Evolutionary conservation across 2,329 filamentous ascomycete genomes (phyloP).

Genomic region (Ascochyta viciae-villosae): DNA sequence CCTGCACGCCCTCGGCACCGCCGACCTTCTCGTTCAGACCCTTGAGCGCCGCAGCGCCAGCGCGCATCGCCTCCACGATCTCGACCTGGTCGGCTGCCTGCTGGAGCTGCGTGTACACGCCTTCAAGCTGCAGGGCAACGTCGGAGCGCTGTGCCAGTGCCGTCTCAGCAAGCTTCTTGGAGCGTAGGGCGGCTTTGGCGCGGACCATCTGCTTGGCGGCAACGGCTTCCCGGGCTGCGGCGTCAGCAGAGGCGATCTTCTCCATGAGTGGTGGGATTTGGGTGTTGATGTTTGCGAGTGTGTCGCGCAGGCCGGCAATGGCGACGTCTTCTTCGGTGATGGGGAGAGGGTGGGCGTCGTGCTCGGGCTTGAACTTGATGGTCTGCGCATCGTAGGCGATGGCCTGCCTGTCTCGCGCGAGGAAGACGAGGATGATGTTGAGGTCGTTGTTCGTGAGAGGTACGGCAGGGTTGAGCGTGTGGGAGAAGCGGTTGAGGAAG

Average conservation of each 20-base stretch:
- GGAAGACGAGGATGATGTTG: conserved; percentile 67
- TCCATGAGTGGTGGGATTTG: conserved; percentile 71
- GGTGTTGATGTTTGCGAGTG: conserved; percentile 70
- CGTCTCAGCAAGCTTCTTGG: conserved; percentile 81
- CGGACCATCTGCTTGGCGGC: conserved; percentile 74
- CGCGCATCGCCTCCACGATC: conserved; percentile 82
- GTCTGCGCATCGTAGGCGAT: conserved; percentile 79
- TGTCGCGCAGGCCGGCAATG: conserved; percentile 79
- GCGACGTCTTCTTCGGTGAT: conserved; percentile 82
- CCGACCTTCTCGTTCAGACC: conserved; percentile 79
- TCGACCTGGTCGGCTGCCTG: conserved; percentile 85
- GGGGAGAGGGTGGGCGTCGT: conserved; percentile 51
- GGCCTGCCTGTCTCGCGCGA: conserved; percentile 69
- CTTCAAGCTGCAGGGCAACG: conserved; percentile 81
- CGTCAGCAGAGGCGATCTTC: conserved; percentile 58
- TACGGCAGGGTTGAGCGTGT: conserved; percentile 33
- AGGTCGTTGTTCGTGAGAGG: conserved; percentile 67
- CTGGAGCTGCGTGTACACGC: conserved; percentile 82
- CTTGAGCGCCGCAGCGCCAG: conserved; percentile 74
- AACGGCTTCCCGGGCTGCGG: conserved; percentile 73
- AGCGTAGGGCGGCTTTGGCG: conserved; percentile 79
- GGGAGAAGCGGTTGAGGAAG: conserved; percentile 44
- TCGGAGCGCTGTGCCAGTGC: conserved; percentile 75
- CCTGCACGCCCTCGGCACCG: conserved; percentile 76
- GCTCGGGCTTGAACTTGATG: conserved; percentile 70